Evolutionary conservation across 495 filamentous ascomycete species (phyloP), one percentile per base, ranked within the genome.

Genomic region (Clohesyomyces aquaticus): DNA sequence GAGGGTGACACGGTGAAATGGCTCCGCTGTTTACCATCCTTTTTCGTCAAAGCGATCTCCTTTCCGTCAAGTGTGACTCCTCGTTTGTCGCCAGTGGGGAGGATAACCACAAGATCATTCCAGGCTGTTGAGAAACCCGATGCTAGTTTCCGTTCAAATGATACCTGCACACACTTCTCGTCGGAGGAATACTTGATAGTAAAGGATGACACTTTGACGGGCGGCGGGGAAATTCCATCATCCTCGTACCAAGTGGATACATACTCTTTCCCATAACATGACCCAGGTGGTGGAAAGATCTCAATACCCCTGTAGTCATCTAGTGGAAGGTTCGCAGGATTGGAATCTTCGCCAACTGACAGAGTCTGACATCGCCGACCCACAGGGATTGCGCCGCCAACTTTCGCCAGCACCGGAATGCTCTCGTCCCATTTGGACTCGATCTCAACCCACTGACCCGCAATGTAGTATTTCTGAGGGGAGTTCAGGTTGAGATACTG

Each of bases 281-380:
- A 65, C 18, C 75, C 70, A 55, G 71, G 65, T 0, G 83, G 82
- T 2, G 86, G 86, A 70, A 87, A 88, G 45, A 89, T 82, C 73
- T 88, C 85, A 1, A 88, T 79, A 11, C 75, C 84, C 9, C 86
- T 73, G 64, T 81, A 85, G 65, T 88, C 83, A 64, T 89, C 86
- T 3, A 79, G 66, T n/a, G 81, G 79, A n/a, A 81, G 70, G 38
- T 78, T 76, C 0, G 63, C 63, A 1, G 80, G 76, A n/a, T 79
- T 77, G 3, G 79, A 78, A n/a, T 78, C 72, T 35, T 84, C 85
- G 2, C 80, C 83, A 23, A 80, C 76, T 8, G 83, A 79, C 14
- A 81, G 75, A 4, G 84, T 85, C 59, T 85, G 85, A 1, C 80
- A 71, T 49, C 76, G 64, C 68, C 83, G 85, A 18, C 86, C 86